phyloP scores from a whole-genome alignment of 805 yeast genomes.

The Candida patagonica region DNA sequence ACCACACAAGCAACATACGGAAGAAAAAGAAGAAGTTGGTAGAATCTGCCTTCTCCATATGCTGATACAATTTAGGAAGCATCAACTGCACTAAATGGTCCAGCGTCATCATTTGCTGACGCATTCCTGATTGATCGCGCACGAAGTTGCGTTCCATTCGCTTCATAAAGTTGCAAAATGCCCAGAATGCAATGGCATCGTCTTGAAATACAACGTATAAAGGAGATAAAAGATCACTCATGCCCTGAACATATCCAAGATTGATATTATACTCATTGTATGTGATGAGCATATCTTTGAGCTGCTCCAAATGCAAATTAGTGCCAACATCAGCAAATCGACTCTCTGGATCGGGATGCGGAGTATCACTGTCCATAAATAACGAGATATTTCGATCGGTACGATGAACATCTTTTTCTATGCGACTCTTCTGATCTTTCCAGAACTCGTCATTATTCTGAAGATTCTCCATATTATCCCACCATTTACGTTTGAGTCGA shows the following conservation, averaged over 20 bases:
- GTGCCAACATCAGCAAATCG: slow-evolving; percentile 57
- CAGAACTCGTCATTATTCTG: slow-evolving; percentile 58
- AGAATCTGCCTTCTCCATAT: slow-evolving; percentile 79
- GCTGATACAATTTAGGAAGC: slow-evolving; percentile 77
- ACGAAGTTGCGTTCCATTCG: slow-evolving; percentile 91
- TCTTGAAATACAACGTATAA: slow-evolving; percentile 55
- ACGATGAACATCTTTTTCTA: slow-evolving; percentile 87
- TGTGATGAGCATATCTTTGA: slow-evolving; percentile 74
- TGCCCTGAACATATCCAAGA: slow-evolving; percentile 95
- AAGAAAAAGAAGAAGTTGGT: slow-evolving; percentile 88
- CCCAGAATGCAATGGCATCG: slow-evolving; percentile 80
- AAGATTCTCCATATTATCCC: slow-evolving; percentile 54
- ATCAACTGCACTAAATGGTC: slow-evolving; percentile 82
- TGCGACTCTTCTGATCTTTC: slow-evolving; percentile 82
- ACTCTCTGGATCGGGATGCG: slow-evolving; percentile 34
- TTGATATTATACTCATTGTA: slow-evolving; percentile 77
- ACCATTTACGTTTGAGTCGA: slow-evolving; percentile 52
- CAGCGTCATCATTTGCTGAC: slow-evolving; percentile 72
- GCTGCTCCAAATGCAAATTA: slow-evolving; percentile 63
- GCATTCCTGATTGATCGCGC: slow-evolving; percentile 89
- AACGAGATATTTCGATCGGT: slow-evolving; percentile 74
- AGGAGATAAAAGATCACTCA: slow-evolving; percentile 90
- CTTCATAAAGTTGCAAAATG: slow-evolving; percentile 80
- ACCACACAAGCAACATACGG: slow-evolving; percentile 93
- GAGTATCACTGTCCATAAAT: slow-evolving; percentile 41